Evolutionary conservation across 2,329 filamentous ascomycete genomes (phyloP).

Genomic region (Diaporthe sp.): DNA sequence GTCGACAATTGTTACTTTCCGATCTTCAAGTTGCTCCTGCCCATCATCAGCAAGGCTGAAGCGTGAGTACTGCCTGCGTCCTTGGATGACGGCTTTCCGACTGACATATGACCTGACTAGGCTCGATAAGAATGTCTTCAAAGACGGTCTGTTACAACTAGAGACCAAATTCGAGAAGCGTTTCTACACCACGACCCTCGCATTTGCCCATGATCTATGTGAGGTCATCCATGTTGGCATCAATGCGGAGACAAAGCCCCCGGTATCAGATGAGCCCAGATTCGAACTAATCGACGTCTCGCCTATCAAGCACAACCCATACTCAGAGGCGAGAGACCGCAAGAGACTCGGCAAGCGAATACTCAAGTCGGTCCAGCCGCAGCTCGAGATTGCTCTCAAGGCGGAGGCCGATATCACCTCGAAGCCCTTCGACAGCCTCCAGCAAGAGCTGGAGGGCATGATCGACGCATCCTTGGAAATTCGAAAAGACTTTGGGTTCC

Average conservation of each 20-base stretch:
- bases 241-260: slow-evolving; percentile 50
- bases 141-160: slow-evolving; percentile 59
- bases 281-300: slow-evolving; percentile 57
- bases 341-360: slow-evolving; percentile 91
- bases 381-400: slow-evolving; percentile 78
- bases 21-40: slow-evolving; percentile 78
- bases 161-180: slow-evolving; percentile 64
- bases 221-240: slow-evolving; percentile 65
- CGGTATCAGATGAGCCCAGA: slow-evolving; percentile 41
- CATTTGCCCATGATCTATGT: slow-evolving; percentile 68
- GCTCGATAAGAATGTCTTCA: slow-evolving; percentile 73
- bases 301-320: slow-evolving; percentile 61
- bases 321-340: slow-evolving; percentile 79
- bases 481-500: slow-evolving; percentile 53
- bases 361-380: slow-evolving; percentile 82
- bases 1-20: slow-evolving; percentile 95
- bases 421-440: slow-evolving; percentile 74
- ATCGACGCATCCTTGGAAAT: slow-evolving; percentile 74
- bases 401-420: slow-evolving; percentile 85
- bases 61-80: slow-evolving; percentile 68
- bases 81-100: slow-evolving; percentile 33
- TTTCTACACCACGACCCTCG: slow-evolving; percentile 67
- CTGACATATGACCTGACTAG: slow-evolving; percentile 56
- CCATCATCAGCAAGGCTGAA: slow-evolving; percentile 83
- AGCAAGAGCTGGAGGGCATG: slow-evolving; percentile 79